Evolutionary conservation across 2,329 filamentous ascomycete genomes (phyloP).

Genomic region (Aspergillus caelatus): DNA sequence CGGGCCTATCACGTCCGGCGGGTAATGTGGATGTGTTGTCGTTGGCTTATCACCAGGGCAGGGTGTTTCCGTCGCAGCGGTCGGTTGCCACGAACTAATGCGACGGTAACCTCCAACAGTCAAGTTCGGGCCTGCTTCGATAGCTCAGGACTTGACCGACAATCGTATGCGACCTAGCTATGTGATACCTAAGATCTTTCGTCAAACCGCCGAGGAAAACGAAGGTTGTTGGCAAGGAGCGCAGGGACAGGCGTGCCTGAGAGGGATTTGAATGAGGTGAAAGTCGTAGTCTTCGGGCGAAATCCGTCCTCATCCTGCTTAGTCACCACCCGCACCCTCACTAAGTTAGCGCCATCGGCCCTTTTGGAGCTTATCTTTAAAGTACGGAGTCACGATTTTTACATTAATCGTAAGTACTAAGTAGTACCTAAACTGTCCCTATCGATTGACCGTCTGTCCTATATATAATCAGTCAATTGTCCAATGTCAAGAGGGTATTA

Average conservation of each 20-base stretch:
- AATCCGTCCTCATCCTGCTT: conserved; percentile 38
- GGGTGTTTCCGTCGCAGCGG: conserved; percentile 19
- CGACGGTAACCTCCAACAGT: conserved; percentile 19
- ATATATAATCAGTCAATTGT: too few species aligned
- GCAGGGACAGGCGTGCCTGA: conserved; percentile 16
- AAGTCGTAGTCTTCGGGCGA: conserved; percentile 40
- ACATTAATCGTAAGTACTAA: background rate
- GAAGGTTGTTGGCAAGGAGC: conserved; percentile 6
- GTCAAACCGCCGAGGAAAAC: background rate
- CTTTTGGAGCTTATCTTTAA: background rate
- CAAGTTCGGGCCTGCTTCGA: conserved; percentile 9
- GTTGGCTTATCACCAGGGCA: conserved; percentile 17
- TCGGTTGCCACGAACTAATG: conserved; percentile 26
- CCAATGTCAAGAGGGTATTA: background rate
- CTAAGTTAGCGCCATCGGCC: conserved; percentile 7
- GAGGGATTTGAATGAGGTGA: conserved; percentile 39
- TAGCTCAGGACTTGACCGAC: conserved; percentile 10
- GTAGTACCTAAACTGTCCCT: too few species aligned
- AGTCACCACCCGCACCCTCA: conserved; percentile 31
- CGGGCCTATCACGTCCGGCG: conserved; percentile 9
- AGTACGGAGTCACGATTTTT: background rate
- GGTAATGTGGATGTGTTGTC: conserved; percentile 8
- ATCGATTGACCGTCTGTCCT: too few species aligned
- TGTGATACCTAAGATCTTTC: background rate
- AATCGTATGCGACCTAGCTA: conserved; percentile 2